Percentiles rank a stretch among this genome's conserved stretches.
Evolutionary conservation across 192 early-diverging fungal genomes (phyloP).

Genomic region (Rhizoclosmatium sp.): DNA sequence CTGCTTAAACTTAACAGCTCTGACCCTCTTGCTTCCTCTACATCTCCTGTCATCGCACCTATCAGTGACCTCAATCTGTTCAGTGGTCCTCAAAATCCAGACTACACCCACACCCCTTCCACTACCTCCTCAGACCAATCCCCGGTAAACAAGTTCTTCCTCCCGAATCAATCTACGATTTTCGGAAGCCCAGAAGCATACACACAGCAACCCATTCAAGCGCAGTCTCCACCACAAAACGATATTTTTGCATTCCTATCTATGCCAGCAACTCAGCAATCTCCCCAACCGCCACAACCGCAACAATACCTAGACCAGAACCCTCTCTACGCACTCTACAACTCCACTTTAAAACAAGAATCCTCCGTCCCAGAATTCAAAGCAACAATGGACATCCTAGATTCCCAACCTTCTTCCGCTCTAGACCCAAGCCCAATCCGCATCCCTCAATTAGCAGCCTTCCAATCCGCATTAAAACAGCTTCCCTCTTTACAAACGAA

Average conservation of each 20-base stretch:
- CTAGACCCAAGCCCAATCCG: neutral
- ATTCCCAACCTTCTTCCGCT: neutral
- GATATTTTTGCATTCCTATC: neutral
- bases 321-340: neutral
- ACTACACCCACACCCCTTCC: neutral
- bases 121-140: neutral
- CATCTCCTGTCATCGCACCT: neutral
- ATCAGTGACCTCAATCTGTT: neutral
- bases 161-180: too few species aligned
- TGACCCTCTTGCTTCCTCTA: neutral
- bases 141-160: neutral
- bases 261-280: neutral
- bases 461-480: constrained; percentile 12
- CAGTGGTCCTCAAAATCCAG: neutral
- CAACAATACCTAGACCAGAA: neutral
- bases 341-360: neutral
- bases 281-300: neutral
- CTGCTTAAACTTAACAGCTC: neutral
- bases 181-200: neutral
- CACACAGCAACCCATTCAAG: neutral
- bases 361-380: constrained; percentile 4
- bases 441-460: neutral
- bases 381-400: constrained; percentile 6
- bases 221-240: neutral
- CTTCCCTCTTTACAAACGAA: neutral